phyloP scores from a whole-genome alignment of 164 flowering plant genomes.

The Berberis thunbergii region DNA sequence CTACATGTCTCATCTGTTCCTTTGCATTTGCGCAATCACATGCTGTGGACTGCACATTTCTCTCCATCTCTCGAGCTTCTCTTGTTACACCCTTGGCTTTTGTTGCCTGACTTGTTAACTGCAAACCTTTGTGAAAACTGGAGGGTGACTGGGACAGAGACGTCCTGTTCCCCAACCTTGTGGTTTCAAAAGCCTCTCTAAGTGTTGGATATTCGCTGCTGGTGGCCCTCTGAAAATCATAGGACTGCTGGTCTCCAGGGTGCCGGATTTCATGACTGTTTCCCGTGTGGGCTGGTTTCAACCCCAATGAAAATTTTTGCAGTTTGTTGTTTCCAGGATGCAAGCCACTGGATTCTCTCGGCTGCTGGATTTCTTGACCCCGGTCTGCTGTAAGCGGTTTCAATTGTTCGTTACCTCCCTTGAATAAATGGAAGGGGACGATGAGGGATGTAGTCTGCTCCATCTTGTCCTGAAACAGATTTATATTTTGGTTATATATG shows the following conservation, averaged over 20 bases:
- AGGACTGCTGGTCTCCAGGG: no score
- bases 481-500: neutral
- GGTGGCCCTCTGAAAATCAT: no score
- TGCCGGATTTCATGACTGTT: no score
- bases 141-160: neutral
- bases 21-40: neutral
- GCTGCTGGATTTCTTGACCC: neutral
- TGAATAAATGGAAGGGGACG: neutral
- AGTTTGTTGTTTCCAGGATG: neutral
- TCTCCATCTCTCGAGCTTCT: neutral
- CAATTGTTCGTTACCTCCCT: neutral
- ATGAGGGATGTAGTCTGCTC: neutral
- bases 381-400: neutral
- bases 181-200: neutral
- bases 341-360: neutral
- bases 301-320: neutral
- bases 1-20: neutral
- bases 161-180: neutral
- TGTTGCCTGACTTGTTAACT: neutral
- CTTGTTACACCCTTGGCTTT: neutral
- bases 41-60: neutral
- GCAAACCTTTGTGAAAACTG: neutral
- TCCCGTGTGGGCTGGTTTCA: neutral
- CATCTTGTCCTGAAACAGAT: neutral
- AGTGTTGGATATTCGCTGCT: no score